Conservation (phyloP, 768 basidiomycete species). For the Macrolepiota albuminosa region DNA sequence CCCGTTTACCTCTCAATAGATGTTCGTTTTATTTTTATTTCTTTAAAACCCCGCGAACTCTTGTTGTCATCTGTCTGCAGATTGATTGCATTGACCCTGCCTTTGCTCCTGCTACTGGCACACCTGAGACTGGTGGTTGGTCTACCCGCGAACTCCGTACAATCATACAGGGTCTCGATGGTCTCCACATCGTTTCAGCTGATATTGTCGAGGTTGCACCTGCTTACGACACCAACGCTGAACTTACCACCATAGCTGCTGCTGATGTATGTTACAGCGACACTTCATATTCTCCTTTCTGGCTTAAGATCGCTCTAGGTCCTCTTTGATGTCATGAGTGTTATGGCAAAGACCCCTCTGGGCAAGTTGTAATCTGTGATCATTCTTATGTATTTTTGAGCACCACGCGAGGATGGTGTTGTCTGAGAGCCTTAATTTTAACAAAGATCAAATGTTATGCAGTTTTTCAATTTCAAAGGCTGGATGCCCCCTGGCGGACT, state of each 20-base stretch:
- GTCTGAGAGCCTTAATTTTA: neutral
- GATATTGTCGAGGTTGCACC: conserved; percentile 87
- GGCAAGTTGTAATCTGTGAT: conserved; percentile 39
- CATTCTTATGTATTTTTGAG: neutral
- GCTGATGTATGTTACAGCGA: conserved; percentile 29
- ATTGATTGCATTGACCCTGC: conserved; percentile 80
- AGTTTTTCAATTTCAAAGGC: neutral
- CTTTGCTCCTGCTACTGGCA: conserved; percentile 81
- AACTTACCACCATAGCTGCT: conserved; percentile 29
- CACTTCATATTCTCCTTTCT: neutral
- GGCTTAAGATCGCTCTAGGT: conserved; percentile 36
- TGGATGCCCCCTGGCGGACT: neutral
- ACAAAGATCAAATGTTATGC: neutral
- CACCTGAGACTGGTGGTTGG: conserved; percentile 84
- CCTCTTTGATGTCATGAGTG: conserved; percentile 68
- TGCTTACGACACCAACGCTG: conserved; percentile 60
- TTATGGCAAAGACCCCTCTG: conserved; percentile 77
- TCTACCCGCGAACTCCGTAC: conserved; percentile 77
- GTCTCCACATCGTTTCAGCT: conserved; percentile 71
- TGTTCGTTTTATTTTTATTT: conserved; percentile 30
- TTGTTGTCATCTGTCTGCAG: conserved; percentile 25
- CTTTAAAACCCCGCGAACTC: neutral
- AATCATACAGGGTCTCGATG: conserved; percentile 71
- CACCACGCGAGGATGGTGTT: neutral
- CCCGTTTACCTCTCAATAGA: conserved; percentile 82